Evolutionary conservation across 1,139 yeast genomes (phyloP).

Genomic region (Magnusiomyces paraingens): DNA sequence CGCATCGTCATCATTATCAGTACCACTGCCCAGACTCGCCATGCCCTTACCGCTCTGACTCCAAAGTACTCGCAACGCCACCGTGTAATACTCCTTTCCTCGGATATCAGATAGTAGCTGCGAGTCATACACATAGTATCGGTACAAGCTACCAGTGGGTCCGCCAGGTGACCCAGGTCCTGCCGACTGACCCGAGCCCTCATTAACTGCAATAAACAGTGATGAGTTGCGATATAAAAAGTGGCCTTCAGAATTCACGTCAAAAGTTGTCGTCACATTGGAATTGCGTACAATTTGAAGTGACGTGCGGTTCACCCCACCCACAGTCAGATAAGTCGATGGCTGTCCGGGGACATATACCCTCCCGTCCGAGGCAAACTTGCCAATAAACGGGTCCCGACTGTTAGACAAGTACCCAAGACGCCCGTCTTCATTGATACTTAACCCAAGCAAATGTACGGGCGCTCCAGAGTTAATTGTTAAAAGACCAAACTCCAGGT

Average conservation of each 20-base stretch:
- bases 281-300: background rate
- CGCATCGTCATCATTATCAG: too few species aligned
- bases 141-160: background rate
- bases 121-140: background rate
- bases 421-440: background rate
- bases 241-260: background rate
- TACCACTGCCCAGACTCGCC: too few species aligned
- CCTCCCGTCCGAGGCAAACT: background rate
- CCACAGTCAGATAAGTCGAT: background rate
- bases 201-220: background rate
- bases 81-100: background rate
- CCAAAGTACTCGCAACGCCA: background rate
- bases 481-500: slow-evolving; percentile 3
- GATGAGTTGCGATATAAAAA: background rate
- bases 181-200: background rate
- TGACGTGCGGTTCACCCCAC: background rate
- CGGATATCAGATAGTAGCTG: background rate
- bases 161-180: background rate
- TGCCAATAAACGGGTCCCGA: slow-evolving; percentile 3
- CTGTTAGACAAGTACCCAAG: background rate
- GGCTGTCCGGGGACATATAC: background rate
- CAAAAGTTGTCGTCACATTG: background rate
- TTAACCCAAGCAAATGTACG: background rate
- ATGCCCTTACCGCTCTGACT: background rate
- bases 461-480: background rate